Percentiles rank a stretch among this genome's conserved stretches.
Conservation (phyloP, 2,329 filamentous ascomycete species). For the Colletotrichum destructivum region DNA sequence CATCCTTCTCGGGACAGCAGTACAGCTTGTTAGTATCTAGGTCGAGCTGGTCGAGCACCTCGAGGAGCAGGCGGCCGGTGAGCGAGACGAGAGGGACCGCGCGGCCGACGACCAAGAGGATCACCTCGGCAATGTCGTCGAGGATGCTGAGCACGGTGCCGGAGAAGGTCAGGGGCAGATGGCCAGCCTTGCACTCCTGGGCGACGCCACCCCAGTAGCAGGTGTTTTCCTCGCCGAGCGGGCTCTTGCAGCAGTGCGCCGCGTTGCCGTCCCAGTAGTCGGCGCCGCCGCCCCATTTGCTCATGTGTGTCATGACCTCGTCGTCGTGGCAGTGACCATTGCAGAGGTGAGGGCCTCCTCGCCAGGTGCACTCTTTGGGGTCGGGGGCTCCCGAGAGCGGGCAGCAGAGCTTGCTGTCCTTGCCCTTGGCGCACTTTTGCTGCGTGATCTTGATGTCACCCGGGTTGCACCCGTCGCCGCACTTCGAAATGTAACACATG, state of each 20-base stretch:
- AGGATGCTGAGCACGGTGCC: constrained; percentile 43
- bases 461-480: constrained; percentile 49
- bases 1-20: constrained; percentile 49
- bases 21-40: constrained; percentile 44
- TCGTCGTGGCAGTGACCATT: constrained; percentile 53
- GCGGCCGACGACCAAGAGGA: constrained; percentile 15
- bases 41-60: constrained; percentile 44
- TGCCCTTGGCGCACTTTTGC: constrained; percentile 48
- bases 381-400: constrained; percentile 50
- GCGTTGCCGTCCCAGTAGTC: constrained; percentile 50
- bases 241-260: constrained; percentile 49
- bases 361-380: constrained; percentile 51
- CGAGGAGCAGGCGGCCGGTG: constrained; percentile 28
- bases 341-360: constrained; percentile 48
- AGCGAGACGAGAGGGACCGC: constrained; percentile 8
- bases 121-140: constrained; percentile 16
- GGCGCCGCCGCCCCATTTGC: constrained; percentile 48
- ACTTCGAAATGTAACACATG: constrained; percentile 50
- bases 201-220: constrained; percentile 47
- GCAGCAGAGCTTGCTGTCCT: constrained; percentile 51
- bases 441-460: constrained; percentile 49
- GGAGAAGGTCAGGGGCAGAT: constrained; percentile 46
- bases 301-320: constrained; percentile 51
- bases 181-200: constrained; percentile 43
- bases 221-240: constrained; percentile 43